Percentiles rank a stretch among this genome's conserved stretches.
Conservation (phyloP, 352 stramenopile species). For the Saprolegnia diclina region DNA sequence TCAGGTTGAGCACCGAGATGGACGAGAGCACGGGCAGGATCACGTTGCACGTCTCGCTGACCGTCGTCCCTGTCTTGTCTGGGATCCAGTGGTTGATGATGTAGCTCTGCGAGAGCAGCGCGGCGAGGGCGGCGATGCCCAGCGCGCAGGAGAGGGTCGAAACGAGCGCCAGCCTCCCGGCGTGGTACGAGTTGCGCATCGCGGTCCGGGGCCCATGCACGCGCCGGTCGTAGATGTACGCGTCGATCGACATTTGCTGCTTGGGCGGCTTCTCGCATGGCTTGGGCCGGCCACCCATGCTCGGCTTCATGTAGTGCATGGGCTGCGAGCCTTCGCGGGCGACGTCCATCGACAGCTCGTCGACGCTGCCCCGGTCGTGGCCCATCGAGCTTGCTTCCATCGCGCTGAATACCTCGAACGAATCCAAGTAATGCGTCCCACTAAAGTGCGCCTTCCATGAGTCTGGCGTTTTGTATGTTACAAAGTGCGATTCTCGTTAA, state of each 20-base stretch:
- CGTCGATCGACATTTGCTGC: not conserved
- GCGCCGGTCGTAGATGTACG: not conserved
- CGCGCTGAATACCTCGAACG: not conserved
- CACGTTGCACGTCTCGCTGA: constrained; percentile 11
- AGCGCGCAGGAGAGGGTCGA: constrained; percentile 5
- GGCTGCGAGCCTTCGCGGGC: not conserved
- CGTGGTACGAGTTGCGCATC: constrained; percentile 25
- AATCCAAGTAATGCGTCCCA: not conserved
- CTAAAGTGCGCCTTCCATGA: not conserved
- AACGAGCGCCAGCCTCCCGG: constrained; percentile 1
- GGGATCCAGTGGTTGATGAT: not conserved
- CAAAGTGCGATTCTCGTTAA: not conserved
- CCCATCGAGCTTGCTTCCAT: not conserved
- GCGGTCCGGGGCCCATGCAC: constrained; percentile 6
- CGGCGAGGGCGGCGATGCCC: not conserved
- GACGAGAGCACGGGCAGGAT: constrained; percentile 17
- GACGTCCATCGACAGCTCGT: not conserved
- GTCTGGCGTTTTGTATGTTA: not conserved
- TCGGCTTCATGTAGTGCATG: constrained; percentile 10
- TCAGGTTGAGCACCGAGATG: constrained; percentile 16
- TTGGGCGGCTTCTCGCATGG: not conserved
- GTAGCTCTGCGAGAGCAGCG: not conserved
- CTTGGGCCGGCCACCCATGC: not conserved
- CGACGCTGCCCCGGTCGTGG: not conserved
- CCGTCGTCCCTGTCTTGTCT: not conserved